Evolutionary conservation across 164 flowering plant genomes (phyloP), one percentile per base, ranked within the genome.

Genomic region (Kalanchoe fedtschenkoi): DNA sequence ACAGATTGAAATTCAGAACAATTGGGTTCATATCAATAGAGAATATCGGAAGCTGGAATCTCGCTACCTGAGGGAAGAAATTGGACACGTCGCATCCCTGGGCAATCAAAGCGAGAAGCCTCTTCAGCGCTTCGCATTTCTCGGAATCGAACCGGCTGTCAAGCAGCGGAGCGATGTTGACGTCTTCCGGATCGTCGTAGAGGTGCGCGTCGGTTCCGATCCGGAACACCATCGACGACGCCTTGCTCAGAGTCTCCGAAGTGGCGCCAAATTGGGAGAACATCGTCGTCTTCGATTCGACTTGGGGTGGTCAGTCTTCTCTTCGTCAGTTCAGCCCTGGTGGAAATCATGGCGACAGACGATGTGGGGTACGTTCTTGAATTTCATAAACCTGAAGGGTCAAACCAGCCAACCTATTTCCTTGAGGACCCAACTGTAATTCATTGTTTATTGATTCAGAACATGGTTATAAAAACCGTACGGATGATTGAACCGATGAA

Each of bases 111-210:
- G 97, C 99, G 65, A 95, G 96, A 19, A 95, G 69, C 6, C 99
- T 87, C 80, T 95, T 95, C 67, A 95, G 86, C 22, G 96, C 97
- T 58, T 95, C 97, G 74, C 86, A 81, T 42, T 85, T 95, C 78
- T 95, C 97, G 58, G 99, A 85, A 68, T 95, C 97, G 78, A 80
- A 95, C 66, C 73, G 80, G 85, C 96, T 87, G 63, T 91, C 96
- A 59, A 95, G 90, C 2, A 95, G 80, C 0, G 95, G 88, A 19
- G 83, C 86, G 61, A 95, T 87, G 75, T 57, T 89, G 68, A 84
- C 99, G 76, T 95, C 96, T 19, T 95, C 99, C 6, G 99, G 99
- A 59, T 95, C 99, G 80, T 95, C 99, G 84, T 95, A 95, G 69
- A 95, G 91, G 67, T 95, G 96, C 6, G 99, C 99, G 71, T 95